A percentile compares a stretch with the other conserved stretches of the same genome.
Evolutionary conservation across 768 basidiomycete genomes (phyloP).

Genomic region (Amanita rimosa): DNA sequence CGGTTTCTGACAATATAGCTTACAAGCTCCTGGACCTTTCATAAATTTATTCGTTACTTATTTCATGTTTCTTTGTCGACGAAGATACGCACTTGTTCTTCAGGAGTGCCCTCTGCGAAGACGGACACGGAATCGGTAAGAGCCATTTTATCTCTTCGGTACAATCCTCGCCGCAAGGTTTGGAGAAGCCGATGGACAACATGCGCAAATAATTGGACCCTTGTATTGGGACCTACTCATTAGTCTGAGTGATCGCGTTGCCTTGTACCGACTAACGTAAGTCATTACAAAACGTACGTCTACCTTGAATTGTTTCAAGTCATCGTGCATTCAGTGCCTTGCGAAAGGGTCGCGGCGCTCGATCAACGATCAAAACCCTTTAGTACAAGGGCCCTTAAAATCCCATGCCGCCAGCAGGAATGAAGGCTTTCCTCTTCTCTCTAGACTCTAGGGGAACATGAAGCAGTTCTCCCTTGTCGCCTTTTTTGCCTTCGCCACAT

Average conservation of each 20-base stretch:
- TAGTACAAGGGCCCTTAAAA: too few relatives aligned
- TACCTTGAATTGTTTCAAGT: too few relatives aligned
- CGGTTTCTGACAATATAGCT: constrained; percentile 58
- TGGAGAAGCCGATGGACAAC: constrained; percentile 20
- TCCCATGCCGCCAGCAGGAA: neutral
- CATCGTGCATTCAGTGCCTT: too few relatives aligned
- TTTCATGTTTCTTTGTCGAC: neutral
- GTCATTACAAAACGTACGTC: too few relatives aligned
- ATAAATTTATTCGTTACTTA: neutral
- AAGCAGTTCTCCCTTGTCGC: neutral
- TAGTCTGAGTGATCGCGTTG: too few relatives aligned
- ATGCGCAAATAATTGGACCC: constrained; percentile 17
- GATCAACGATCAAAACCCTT: too few relatives aligned
- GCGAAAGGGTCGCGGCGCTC: too few relatives aligned
- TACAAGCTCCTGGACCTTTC: constrained; percentile 67
- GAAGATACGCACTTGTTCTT: constrained; percentile 55
- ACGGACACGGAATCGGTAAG: constrained; percentile 67
- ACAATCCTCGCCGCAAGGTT: constrained; percentile 12
- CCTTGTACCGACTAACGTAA: too few relatives aligned
- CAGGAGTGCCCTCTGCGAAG: constrained; percentile 82
- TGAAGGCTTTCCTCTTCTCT: neutral
- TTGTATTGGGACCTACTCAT: too few relatives aligned
- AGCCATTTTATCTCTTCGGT: constrained; percentile 37
- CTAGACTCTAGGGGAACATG: neutral
- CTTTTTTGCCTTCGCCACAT: constrained; percentile 13